phyloP scores from a whole-genome alignment of 2,329 filamentous ascomycete genomes.

The Cyphellophora attinorum region DNA sequence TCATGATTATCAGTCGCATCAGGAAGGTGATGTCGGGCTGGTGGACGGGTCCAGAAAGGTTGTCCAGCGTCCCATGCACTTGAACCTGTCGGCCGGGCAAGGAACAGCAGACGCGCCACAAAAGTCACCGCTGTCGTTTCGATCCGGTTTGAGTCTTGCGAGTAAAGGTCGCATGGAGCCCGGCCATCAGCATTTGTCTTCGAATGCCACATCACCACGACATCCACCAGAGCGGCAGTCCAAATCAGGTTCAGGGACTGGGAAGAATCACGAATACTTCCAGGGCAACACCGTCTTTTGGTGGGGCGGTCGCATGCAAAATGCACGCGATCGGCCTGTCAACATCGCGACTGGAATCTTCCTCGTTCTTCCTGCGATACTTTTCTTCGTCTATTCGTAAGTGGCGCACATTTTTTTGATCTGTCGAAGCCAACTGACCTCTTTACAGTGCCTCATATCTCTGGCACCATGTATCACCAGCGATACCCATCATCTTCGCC shows the following conservation, averaged over 20 bases:
- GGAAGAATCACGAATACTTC: slow-evolving; percentile 88
- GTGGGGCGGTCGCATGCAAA: slow-evolving; percentile 75
- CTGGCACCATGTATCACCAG: slow-evolving; percentile 78
- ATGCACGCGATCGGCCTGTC: slow-evolving; percentile 76
- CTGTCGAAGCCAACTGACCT: slow-evolving; percentile 14
- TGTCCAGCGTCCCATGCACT: slow-evolving; percentile 41
- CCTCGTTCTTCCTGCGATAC: slow-evolving; percentile 63
- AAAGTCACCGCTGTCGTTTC: slow-evolving; percentile 67
- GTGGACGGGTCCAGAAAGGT: slow-evolving; percentile 14
- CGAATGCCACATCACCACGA: slow-evolving; percentile 64
- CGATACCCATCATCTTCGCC: slow-evolving; percentile 78
- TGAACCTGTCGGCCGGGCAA: slow-evolving; percentile 53
- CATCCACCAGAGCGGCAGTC: too few relatives aligned
- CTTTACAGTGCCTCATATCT: slow-evolving; percentile 60
- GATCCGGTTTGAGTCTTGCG: slow-evolving; percentile 62
- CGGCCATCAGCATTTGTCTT: slow-evolving; percentile 74
- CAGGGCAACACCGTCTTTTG: slow-evolving; percentile 89
- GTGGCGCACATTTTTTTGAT: too few relatives aligned
- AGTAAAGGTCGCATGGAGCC: slow-evolving; percentile 48
- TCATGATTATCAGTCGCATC: slow-evolving; percentile 10
- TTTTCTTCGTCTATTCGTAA: slow-evolving; percentile 78
- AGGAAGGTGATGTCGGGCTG: slow-evolving; percentile 10
- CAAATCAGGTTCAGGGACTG: too few relatives aligned
- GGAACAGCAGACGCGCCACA: slow-evolving; percentile 49
- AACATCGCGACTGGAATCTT: slow-evolving; percentile 78